Evolutionary conservation across 192 early-diverging fungal genomes (phyloP).

Genomic region (Mortierella antarctica): DNA sequence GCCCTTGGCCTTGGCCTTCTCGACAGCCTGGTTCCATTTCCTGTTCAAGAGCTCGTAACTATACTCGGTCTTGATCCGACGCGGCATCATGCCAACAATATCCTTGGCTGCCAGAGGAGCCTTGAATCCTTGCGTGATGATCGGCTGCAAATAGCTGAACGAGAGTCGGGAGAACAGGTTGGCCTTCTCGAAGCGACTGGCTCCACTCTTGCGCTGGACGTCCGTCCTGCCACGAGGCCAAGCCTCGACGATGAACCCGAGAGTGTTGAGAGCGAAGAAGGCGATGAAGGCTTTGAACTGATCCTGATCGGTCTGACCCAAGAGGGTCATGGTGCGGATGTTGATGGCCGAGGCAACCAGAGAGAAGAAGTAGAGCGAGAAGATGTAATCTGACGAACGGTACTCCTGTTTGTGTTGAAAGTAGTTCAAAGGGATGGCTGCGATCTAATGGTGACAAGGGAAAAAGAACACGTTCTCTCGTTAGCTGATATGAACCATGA

Average conservation of each 20-base stretch:
- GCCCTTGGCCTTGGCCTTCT: conserved; percentile 16
- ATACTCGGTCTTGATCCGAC: conserved; percentile 23
- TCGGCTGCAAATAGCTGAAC: conserved; percentile 47
- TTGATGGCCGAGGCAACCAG: conserved; percentile 36
- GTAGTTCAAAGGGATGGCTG: conserved; percentile 25
- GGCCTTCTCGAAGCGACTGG: conserved; percentile 38
- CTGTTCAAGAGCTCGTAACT: conserved; percentile 9
- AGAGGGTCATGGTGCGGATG: conserved; percentile 41
- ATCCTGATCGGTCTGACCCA: not conserved
- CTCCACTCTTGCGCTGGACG: conserved; percentile 12
- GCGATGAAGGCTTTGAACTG: conserved; percentile 35
- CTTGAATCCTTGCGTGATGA: conserved; percentile 43
- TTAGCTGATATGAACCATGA: too few relatives aligned
- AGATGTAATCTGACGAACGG: conserved; percentile 32
- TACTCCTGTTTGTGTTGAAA: conserved; percentile 28
- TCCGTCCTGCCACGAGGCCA: conserved; percentile 38
- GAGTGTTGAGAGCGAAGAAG: conserved; percentile 28
- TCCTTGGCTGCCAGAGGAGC: conserved; percentile 26
- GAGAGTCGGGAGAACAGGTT: conserved; percentile 36
- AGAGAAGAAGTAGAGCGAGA: conserved; percentile 29
- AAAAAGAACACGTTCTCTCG: too few relatives aligned
- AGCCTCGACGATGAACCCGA: conserved; percentile 35
- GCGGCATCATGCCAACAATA: conserved; percentile 37
- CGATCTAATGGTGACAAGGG: too few relatives aligned
- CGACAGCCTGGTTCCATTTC: conserved; percentile 22